Percentiles rank a stretch among this genome's conserved stretches.
These are phyloP conservation scores for Chaetomiaceae sp. DNA, from an alignment of 2,329 filamentous ascomycete species.

Conservation along the genomic window DNA sequence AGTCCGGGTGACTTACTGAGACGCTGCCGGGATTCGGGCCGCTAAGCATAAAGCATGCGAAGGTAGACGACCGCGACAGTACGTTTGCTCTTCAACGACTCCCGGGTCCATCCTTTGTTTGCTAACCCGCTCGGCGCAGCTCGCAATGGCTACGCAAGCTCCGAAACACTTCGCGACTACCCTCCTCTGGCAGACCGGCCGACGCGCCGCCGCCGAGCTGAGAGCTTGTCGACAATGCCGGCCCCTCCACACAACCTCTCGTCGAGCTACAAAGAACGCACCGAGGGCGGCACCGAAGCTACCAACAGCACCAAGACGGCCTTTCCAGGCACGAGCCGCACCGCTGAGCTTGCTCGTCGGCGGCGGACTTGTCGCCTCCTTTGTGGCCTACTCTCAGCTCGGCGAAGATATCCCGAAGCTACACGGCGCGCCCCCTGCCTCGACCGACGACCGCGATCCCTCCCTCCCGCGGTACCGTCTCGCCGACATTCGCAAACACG, in stretches of 20 bases:
- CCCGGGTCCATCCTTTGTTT: too few species aligned
- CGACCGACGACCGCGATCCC: constrained; percentile 35
- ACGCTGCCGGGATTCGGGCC: too few species aligned
- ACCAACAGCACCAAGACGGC: background rate
- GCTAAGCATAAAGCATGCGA: background rate
- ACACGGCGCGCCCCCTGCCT: background rate
- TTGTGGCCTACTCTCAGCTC: constrained; percentile 20
- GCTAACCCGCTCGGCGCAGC: too few species aligned
- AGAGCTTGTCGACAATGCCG: background rate
- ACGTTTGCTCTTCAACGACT: too few species aligned
- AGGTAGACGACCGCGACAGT: background rate
- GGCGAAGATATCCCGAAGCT: constrained; percentile 2
- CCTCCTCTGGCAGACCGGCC: constrained; percentile 8
- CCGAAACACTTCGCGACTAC: constrained; percentile 4
- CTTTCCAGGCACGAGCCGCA: constrained; percentile 23
- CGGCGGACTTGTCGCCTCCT: constrained; percentile 24
- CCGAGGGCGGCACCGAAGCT: background rate
- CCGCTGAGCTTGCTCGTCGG: constrained; percentile 26
- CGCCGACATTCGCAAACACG: constrained; percentile 48
- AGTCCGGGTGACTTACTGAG: background rate
- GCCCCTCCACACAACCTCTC: constrained; percentile 5
- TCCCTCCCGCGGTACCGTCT: constrained; percentile 47
- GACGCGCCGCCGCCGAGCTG: background rate
- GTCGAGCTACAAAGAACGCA: background rate
- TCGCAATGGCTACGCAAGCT: constrained; percentile 13